Conservation (phyloP, 31 red algal genomes). For the Porphyra umbilicalis region DNA sequence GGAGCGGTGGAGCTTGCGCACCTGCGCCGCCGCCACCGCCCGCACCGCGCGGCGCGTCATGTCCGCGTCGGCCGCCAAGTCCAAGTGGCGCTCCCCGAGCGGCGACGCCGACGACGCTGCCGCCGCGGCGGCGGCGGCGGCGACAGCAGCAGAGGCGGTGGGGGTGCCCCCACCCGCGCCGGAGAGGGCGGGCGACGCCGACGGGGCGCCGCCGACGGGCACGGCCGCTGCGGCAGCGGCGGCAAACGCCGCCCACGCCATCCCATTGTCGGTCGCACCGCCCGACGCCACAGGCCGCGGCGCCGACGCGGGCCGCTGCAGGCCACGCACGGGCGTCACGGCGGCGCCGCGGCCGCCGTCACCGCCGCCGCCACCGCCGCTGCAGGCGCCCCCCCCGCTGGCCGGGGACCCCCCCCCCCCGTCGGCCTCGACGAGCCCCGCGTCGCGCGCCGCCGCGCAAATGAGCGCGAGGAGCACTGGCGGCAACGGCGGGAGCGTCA, state of each 20-base stretch:
- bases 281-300: too few relatives aligned
- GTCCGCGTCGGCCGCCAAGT: background rate
- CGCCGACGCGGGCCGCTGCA: too few relatives aligned
- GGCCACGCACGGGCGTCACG: too few relatives aligned
- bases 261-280: background rate
- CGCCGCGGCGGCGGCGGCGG: too few relatives aligned
- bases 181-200: background rate
- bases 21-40: background rate
- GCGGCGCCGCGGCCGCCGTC: too few relatives aligned
- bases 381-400: too few relatives aligned
- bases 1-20: background rate
- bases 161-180: too few relatives aligned
- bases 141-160: too few relatives aligned
- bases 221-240: background rate
- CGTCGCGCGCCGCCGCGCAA: background rate
- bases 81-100: too few relatives aligned
- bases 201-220: background rate
- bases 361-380: too few relatives aligned
- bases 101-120: too few relatives aligned
- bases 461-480: background rate
- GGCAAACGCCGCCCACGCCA: background rate
- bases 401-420: too few relatives aligned
- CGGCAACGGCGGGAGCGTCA: background rate
- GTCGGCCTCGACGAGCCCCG: background rate
- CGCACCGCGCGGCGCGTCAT: background rate